Conservation (phyloP, 441 rosid species). For the Gossypium trilobum region DNA sequence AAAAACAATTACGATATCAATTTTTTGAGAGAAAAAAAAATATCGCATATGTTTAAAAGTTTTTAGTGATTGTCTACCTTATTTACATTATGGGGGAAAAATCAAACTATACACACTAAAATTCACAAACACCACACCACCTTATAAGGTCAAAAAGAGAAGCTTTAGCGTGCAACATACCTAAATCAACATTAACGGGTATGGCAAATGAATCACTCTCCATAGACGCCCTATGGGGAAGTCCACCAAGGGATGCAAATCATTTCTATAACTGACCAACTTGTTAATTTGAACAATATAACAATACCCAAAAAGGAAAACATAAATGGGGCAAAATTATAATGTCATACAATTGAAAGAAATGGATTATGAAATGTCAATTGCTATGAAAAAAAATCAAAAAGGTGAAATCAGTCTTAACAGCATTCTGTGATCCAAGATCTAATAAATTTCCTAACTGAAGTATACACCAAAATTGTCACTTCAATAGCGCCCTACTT, state of each 20-base stretch:
- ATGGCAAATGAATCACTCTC: no score
- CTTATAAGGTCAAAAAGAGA: no score
- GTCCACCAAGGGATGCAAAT: no score
- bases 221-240: no score
- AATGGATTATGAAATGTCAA: slow-evolving; percentile 22
- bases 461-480: slow-evolving; percentile 29
- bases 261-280: not conserved
- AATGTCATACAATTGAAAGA: slow-evolving; percentile 28
- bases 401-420: slow-evolving; percentile 11
- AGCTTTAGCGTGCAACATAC: no score
- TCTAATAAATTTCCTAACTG: slow-evolving; percentile 23
- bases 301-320: slow-evolving; percentile 7
- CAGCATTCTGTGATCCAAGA: slow-evolving; percentile 22
- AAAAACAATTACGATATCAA: no score
- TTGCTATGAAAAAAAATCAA: slow-evolving; percentile 10
- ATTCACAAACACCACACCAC: no score
- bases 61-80: not conserved
- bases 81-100: no score
- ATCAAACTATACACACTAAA: not conserved
- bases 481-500: slow-evolving; percentile 12
- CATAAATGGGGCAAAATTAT: not conserved
- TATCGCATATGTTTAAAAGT: not conserved
- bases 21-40: not conserved
- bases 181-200: no score
- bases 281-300: not conserved